phyloP scores from a whole-genome alignment of 2,329 filamentous ascomycete genomes.

The Karstenula rhodostoma region DNA sequence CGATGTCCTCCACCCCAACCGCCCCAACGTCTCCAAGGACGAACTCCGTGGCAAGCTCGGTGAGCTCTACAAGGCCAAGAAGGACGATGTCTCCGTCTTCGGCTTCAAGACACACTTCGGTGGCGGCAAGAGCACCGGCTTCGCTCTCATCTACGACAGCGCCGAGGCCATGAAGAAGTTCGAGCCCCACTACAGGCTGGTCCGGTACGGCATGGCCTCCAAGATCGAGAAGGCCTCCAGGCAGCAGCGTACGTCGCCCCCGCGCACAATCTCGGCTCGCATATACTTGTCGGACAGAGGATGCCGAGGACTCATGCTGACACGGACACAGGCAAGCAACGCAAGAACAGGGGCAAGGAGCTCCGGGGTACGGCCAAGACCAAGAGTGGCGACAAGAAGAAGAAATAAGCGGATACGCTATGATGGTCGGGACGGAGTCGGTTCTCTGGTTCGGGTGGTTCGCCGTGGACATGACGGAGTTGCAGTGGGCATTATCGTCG shows the following conservation, averaged over 20 bases:
- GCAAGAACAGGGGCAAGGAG: constrained; percentile 99
- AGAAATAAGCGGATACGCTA: constrained; percentile 55
- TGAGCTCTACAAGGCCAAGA: constrained; percentile 96
- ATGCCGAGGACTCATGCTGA: constrained; percentile 37
- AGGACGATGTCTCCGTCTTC: constrained; percentile 98
- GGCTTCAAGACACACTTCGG: constrained; percentile 98
- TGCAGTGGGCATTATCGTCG: constrained; percentile 47
- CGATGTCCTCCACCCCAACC: constrained; percentile 99
- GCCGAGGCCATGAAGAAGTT: constrained; percentile 99
- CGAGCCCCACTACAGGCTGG: constrained; percentile 96
- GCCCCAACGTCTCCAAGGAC: constrained; percentile 98
- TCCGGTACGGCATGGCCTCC: constrained; percentile 88
- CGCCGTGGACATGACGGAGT: constrained; percentile 44
- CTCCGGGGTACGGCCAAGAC: constrained; percentile 97
- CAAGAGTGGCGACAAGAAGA: constrained; percentile 94
- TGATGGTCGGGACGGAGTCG: constrained; percentile 42
- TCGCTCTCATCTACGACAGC: constrained; percentile 98
- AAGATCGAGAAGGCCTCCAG: constrained; percentile 98
- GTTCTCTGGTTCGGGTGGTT: constrained; percentile 44
- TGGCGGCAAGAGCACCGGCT: constrained; percentile 99
- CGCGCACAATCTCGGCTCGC: constrained; percentile 13
- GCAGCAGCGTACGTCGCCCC: constrained; percentile 89
- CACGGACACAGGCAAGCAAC: constrained; percentile 86
- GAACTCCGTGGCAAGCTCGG: constrained; percentile 96
- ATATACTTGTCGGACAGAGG: constrained; percentile 17